These are phyloP conservation scores for Bryoglossum gracile DNA, from an alignment of 495 filamentous ascomycete species.

Conservation along the genomic window DNA sequence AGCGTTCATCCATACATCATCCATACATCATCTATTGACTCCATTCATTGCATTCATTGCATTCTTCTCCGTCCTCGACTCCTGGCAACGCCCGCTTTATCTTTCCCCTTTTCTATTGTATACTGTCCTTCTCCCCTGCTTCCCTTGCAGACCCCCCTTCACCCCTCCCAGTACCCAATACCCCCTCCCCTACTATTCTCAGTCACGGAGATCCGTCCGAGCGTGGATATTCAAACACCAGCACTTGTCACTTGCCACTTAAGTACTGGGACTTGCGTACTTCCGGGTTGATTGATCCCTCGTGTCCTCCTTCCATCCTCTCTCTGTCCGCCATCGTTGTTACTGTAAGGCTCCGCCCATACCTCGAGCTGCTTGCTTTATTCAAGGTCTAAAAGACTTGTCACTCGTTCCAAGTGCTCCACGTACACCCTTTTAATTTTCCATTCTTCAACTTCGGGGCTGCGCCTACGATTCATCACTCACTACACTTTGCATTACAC, in stretches of 20 bases:
- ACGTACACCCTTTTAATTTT: conserved; percentile 6
- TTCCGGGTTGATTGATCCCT: conserved; percentile 5
- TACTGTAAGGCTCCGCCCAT: too few species aligned
- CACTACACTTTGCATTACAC: not conserved
- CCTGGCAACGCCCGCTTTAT: not conserved
- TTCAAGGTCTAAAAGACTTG: conserved; percentile 17
- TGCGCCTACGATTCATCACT: conserved; percentile 15
- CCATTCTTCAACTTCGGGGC: conserved; percentile 13
- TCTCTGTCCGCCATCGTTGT: too few species aligned
- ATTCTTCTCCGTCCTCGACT: conserved; percentile 8
- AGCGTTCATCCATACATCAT: conserved; percentile 13
- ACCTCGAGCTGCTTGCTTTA: conserved; percentile 3
- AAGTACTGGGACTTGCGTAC: conserved; percentile 19
- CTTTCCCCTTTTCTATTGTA: not conserved
- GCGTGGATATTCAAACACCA: not conserved
- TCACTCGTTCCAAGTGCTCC: conserved; percentile 22
- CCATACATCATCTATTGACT: too few species aligned
- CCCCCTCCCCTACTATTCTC: conserved; percentile 8
- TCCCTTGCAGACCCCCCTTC: conserved; percentile 3
- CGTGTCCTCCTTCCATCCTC: too few species aligned
- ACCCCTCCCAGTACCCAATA: not conserved
- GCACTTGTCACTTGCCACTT: conserved; percentile 11
- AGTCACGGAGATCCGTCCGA: not conserved
- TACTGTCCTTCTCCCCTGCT: not conserved
- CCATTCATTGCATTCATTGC: too few species aligned